A percentile compares a stretch with the other conserved stretches of the same genome.
phyloP scores from a whole-genome alignment of 1,139 yeast genomes.

The Magnusiomyces fungicola region DNA sequence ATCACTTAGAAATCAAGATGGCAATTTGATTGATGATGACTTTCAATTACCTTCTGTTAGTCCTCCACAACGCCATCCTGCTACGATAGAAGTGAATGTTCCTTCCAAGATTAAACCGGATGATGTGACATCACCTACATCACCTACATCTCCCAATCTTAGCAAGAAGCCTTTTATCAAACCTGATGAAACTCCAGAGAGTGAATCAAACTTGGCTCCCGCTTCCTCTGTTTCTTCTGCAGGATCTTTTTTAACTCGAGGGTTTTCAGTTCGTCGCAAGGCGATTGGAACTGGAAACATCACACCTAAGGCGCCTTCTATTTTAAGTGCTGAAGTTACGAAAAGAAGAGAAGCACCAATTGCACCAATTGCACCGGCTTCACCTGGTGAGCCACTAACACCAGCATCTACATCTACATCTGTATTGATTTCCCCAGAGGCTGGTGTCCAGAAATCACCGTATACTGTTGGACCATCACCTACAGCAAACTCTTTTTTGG shows the following conservation, averaged over 20 bases:
- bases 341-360: background rate
- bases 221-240: background rate
- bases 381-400: too few relatives aligned
- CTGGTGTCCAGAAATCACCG: too few relatives aligned
- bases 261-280: constrained; percentile 1
- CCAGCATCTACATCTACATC: too few relatives aligned
- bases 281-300: background rate
- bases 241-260: background rate
- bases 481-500: too few relatives aligned
- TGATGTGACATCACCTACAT: background rate
- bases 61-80: background rate
- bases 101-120: background rate
- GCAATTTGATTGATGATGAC: background rate
- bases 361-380: too few relatives aligned
- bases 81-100: background rate
- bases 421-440: too few relatives aligned
- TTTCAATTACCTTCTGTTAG: background rate
- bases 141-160: background rate
- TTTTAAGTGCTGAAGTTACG: background rate
- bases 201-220: background rate
- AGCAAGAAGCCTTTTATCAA: background rate
- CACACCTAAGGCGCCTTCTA: background rate
- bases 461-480: too few relatives aligned
- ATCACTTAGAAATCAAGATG: too few relatives aligned
- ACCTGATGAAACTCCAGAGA: background rate